Base-by-base conservation (phyloP, 2,329 filamentous ascomycete species). In the Amesomyces nigricolor region DNA sequence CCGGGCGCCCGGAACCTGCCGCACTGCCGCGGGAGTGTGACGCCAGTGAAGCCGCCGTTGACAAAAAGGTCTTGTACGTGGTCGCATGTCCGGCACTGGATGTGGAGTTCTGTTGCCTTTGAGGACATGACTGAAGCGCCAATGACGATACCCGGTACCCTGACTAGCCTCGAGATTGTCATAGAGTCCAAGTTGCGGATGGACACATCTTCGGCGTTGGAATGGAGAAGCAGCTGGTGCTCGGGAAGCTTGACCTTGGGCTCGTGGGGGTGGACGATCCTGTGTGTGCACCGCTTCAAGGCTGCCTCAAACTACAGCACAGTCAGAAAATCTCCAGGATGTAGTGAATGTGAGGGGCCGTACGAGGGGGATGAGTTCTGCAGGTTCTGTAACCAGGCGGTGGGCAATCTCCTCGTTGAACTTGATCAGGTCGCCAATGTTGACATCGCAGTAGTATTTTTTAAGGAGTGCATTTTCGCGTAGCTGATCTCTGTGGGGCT, bases 91-190 rank as follows among this genome's bases (percentile, higher is more conserved):
- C 91, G 84, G 75, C 94, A 99, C 71, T 95, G 85, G 50, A 99
- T 87, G 58, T 88, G 82, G 22, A 99, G 78, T 26, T 85, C 78
- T 6, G 91, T 96, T 5, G 94, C 90, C 76, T 99, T 97, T 11
- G 92, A 97, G 2, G 91, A 96, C 71, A 97, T 87, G 16, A 95
- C 95, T 1, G 92, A 96, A 46, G 94, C 94, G 46, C 94, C 92
- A 62, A 99, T 99, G 57, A 99, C 90, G 62, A 99, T 99, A 49
- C 94, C 95, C 0, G 94, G 94, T 55, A 99, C 95, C 54, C 92
- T 85, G 39, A 99, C 92, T n/a, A 99, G 86, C 64, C 91, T 86
- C 5, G 92, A 91, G 63, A 99, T 95, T 61, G 90, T 92, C 60
- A 88, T 87, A 8, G 94, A 95, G 65, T 95, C 94, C 39, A 99